Evolutionary conservation across 805 yeast genomes (phyloP).

Genomic region (Cyberlindnera nakhonratchasimensis): DNA sequence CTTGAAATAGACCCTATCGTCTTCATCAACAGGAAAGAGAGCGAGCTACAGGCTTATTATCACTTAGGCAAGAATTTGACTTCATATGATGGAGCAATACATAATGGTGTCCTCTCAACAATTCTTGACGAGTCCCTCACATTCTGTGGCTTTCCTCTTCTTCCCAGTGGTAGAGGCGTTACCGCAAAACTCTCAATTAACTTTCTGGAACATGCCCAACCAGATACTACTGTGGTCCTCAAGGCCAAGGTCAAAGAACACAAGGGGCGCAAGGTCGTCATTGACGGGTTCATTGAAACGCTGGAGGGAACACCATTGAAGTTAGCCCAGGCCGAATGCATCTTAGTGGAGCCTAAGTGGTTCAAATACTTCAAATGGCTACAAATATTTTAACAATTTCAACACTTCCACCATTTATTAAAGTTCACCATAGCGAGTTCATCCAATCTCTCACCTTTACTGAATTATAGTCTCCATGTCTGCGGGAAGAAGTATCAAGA

Average conservation of each 20-base stretch:
- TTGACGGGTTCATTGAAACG: slow-evolving; percentile 62
- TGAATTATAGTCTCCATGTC: too few relatives aligned
- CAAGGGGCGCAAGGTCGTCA: slow-evolving; percentile 80
- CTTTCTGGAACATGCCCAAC: slow-evolving; percentile 46
- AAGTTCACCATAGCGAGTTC: not conserved
- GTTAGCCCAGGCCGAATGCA: slow-evolving; percentile 62
- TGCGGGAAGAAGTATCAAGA: too few relatives aligned
- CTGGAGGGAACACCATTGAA: slow-evolving; percentile 38
- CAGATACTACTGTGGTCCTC: slow-evolving; percentile 62
- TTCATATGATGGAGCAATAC: slow-evolving; percentile 71
- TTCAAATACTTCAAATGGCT: slow-evolving; percentile 65
- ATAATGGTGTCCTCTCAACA: slow-evolving; percentile 77
- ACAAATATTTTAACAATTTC: slow-evolving; percentile 33
- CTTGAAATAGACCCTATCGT: slow-evolving; percentile 75
- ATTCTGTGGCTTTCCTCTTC: slow-evolving; percentile 74
- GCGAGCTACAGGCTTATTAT: slow-evolving; percentile 59
- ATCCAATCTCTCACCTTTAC: too few relatives aligned
- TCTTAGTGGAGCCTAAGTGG: slow-evolving; percentile 87
- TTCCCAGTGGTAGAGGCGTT: slow-evolving; percentile 84
- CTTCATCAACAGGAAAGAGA: slow-evolving; percentile 46
- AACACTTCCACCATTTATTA: not conserved
- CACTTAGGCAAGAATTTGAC: slow-evolving; percentile 66
- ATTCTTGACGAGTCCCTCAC: slow-evolving; percentile 83
- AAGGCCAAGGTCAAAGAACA: slow-evolving; percentile 60
- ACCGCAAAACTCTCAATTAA: slow-evolving; percentile 74